Percentiles rank a stretch among this genome's conserved stretches.
These are phyloP conservation scores for Penicillium angulare DNA, from an alignment of 495 filamentous ascomycete species.

Conservation along the genomic window DNA sequence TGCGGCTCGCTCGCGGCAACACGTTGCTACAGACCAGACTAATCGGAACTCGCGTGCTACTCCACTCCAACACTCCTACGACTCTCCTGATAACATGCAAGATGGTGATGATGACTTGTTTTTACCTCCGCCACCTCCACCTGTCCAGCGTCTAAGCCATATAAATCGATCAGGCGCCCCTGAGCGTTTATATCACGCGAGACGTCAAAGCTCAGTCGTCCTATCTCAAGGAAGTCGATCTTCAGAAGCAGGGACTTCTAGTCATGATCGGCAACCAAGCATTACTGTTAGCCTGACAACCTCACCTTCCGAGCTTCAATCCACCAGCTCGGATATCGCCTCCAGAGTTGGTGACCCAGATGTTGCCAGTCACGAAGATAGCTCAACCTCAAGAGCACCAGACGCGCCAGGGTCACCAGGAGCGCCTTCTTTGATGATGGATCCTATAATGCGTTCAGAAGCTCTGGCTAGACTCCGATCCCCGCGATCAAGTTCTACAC, in stretches of 20 bases:
- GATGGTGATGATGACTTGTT: conserved; percentile 13
- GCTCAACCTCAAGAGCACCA: conserved; percentile 1
- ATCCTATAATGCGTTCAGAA: conserved; percentile 13
- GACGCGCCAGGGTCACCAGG: too few relatives aligned
- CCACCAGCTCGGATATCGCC: conserved; percentile 18
- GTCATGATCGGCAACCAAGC: conserved; percentile 34
- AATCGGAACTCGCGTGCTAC: conserved; percentile 42
- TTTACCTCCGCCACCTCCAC: not conserved
- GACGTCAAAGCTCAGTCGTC: conserved; percentile 46
- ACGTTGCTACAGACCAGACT: conserved; percentile 36
- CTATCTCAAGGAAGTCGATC: conserved; percentile 35
- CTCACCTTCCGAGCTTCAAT: conserved; percentile 35
- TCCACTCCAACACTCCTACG: conserved; percentile 30
- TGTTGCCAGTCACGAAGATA: conserved; percentile 6
- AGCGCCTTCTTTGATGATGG: conserved; percentile 18
- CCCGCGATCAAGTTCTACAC: conserved; percentile 34
- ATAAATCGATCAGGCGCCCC: conserved; percentile 15
- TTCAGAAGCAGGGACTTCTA: conserved; percentile 19
- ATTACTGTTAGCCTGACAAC: conserved; percentile 39
- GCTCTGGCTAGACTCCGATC: conserved; percentile 24
- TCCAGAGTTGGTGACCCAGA: conserved; percentile 17
- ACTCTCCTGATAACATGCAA: conserved; percentile 26
- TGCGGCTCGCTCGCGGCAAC: conserved; percentile 33
- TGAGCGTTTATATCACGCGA: conserved; percentile 35
- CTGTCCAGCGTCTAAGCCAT: conserved; percentile 9